A percentile compares a stretch with the other conserved stretches of the same genome.
phyloP scores from a whole-genome alignment of 2,329 filamentous ascomycete genomes.

The Calonectria honghensis region DNA sequence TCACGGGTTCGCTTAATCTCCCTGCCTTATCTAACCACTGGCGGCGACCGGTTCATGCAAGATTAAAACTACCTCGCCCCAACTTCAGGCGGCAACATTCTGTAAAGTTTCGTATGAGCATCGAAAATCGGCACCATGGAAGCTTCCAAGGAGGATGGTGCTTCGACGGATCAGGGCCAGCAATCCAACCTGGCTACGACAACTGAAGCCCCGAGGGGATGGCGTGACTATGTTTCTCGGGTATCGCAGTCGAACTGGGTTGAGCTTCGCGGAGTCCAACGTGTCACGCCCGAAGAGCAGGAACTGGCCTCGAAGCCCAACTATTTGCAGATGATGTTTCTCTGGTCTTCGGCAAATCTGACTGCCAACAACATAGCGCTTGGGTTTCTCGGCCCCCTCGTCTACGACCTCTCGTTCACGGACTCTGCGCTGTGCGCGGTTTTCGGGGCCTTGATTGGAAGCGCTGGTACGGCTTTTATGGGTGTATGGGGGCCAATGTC shows the following conservation, averaged over 20 bases:
- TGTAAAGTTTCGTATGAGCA: not conserved
- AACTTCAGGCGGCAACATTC: not conserved
- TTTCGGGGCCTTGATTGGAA: not conserved
- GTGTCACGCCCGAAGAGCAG: not conserved
- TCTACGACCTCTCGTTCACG: not conserved
- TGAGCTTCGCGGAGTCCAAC: not conserved
- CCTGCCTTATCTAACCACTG: not conserved
- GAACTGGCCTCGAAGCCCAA: not conserved
- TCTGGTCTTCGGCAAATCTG: not conserved
- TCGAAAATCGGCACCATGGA: not conserved
- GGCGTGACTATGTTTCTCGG: not conserved
- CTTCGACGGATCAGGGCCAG: not conserved
- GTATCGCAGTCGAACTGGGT: not conserved
- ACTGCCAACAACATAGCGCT: not conserved
- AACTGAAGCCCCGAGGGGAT: not conserved
- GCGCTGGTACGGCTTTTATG: not conserved
- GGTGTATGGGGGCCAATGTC: not conserved
- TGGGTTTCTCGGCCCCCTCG: not conserved
- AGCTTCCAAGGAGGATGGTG: not conserved
- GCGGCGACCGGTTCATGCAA: not conserved
- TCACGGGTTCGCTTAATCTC: not conserved
- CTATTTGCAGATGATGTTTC: not conserved
- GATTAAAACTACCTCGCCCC: not conserved
- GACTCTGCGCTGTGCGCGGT: conserved; percentile 4
- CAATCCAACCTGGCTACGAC: not conserved